Conservation (phyloP, 2,329 filamentous ascomycete genomes). For the Fusarium torreyae region DNA sequence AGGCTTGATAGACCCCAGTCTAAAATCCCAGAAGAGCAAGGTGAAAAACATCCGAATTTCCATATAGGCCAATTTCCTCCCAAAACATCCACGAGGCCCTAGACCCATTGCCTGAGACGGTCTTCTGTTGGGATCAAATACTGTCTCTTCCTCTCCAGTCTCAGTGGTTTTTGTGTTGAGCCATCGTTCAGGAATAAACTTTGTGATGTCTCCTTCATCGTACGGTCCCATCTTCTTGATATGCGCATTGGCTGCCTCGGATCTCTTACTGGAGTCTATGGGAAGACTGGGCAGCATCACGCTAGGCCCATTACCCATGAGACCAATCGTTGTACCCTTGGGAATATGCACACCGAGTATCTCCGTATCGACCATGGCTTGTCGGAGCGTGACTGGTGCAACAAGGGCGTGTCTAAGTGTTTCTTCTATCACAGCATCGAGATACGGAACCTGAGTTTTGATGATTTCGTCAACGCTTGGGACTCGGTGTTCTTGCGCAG, state of each 20-base stretch:
- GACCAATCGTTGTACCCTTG: constrained; percentile 53
- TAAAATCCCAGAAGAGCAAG: constrained; percentile 25
- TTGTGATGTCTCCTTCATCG: constrained; percentile 46
- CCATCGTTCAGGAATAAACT: constrained; percentile 58
- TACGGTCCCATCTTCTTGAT: constrained; percentile 21
- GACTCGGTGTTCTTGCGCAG: constrained; percentile 31
- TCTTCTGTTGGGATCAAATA: constrained; percentile 33
- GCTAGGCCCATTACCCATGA: constrained; percentile 48
- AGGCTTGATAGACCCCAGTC: constrained; percentile 1
- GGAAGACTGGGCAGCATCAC: constrained; percentile 42
- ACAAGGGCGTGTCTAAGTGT: constrained; percentile 50
- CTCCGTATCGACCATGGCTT: constrained; percentile 52
- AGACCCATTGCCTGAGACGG: constrained; percentile 40
- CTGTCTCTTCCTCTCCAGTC: constrained; percentile 2
- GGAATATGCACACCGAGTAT: constrained; percentile 54
- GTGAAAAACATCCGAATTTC: constrained; percentile 33
- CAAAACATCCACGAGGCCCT: constrained; percentile 41
- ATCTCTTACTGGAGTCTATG: constrained; percentile 31
- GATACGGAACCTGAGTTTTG: constrained; percentile 50
- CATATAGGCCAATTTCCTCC: constrained; percentile 38
- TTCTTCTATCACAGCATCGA: constrained; percentile 58
- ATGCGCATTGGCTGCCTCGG: constrained; percentile 7
- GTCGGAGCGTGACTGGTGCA: constrained; percentile 48
- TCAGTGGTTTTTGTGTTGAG: constrained; percentile 35
- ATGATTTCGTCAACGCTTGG: constrained; percentile 52